Evolutionary conservation across 306 rosid genomes (phyloP), one percentile per base, ranked within the genome.

Genomic region (Sechiopsis laciniata): DNA sequence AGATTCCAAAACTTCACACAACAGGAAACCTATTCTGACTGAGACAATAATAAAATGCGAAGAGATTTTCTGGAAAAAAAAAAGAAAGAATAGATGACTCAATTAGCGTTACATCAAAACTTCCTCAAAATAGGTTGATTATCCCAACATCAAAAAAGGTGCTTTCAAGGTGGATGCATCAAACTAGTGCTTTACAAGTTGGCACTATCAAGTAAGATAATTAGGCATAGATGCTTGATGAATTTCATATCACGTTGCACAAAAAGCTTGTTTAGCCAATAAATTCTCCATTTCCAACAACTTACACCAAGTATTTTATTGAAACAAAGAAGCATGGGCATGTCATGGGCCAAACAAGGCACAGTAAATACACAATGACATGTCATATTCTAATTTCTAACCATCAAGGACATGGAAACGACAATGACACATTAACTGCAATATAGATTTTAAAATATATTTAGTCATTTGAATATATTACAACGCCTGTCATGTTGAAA

Each of bases 1-100:
- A 12, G 53, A 68, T 68, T 55, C 73, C 73, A 68, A 48, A 48
- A 46, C 73, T 68, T 68, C 56, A 48, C 10, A 68, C 45, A 46
- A 46, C 29, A 45, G 1, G 57, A 26, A 26, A 68, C 73, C 73
- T 48, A 3, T 46, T 67, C 54, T 48, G 56, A n/a, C 7, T 1
- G 40, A 68, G 56, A 68, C 2, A 68, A 26, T 26, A 12, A 20
- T 45, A 11, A 11, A 66, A 16, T 45, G 19, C 5, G 20, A 66
- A 45, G 52, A 19, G 3, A 66, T 66, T 20, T 66, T 42, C n/a
- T 0, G 17, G 53, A 32, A 66, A 6, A 32, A 19, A 66, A 26
- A 26, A 26, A 26, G 29, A 26, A 26, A 26, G 7, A 66, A 6
- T 10, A 66, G 26, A 42, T 10, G 54, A 17, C 10, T 19, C 35